Conservation (phyloP, 192 early-diverging fungal species). For the Backusella tuberculispora region DNA sequence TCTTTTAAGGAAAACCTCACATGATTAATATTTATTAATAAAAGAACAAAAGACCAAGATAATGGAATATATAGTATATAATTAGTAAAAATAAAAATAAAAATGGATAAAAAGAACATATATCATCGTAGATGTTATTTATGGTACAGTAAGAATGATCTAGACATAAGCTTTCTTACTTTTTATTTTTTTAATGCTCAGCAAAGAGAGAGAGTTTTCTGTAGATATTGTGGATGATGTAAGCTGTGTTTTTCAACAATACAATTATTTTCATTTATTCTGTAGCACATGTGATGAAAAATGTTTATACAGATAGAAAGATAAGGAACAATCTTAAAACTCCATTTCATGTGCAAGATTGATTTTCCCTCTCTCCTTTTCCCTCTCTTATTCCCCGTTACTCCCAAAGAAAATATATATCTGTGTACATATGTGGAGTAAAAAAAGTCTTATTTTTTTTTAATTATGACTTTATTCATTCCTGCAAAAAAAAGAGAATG, state of each 20-base stretch:
- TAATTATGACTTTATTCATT: not conserved
- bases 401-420: too few species aligned
- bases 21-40: conserved; percentile 5
- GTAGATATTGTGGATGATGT: too few species aligned
- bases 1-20: not conserved
- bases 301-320: not conserved
- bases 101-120: too few species aligned
- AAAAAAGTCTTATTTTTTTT: not conserved
- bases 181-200: too few species aligned
- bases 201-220: too few species aligned
- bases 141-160: too few species aligned
- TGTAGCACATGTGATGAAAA: conserved; percentile 13
- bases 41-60: not conserved
- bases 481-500: conserved; percentile 2
- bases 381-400: not conserved
- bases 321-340: conserved; percentile 11
- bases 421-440: not conserved
- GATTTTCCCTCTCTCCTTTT: not conserved
- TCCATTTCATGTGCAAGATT: not conserved
- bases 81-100: too few species aligned
- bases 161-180: too few species aligned
- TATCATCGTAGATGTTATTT: too few species aligned
- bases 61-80: too few species aligned
- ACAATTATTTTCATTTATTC: conserved; percentile 3
- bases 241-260: too few species aligned